Percentiles rank a stretch among this genome's conserved stretches.
Evolutionary conservation across 306 rosid species (phyloP).

Genomic region (Trichosanthes cucumerina): DNA sequence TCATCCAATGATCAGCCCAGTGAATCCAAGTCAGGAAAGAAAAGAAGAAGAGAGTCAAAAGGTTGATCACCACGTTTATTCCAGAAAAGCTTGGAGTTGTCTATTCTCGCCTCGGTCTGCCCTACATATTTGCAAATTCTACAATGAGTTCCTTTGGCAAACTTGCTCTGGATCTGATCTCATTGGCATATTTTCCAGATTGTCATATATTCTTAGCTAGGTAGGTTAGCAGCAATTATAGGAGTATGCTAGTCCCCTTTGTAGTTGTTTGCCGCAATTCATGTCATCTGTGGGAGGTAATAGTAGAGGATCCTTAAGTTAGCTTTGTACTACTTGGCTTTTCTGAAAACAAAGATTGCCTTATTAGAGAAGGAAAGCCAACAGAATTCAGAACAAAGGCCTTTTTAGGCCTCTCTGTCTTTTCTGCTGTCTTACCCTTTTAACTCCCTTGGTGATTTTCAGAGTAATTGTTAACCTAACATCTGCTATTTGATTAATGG

Average conservation of each 20-base stretch:
- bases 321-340: constrained; percentile 8
- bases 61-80: constrained; percentile 12
- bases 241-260: not conserved
- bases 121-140: constrained; percentile 5
- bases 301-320: constrained; percentile 8
- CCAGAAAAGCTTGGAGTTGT: constrained; percentile 8
- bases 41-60: constrained; percentile 47
- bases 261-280: constrained; percentile 7
- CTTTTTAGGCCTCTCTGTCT: not conserved
- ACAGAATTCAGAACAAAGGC: not conserved
- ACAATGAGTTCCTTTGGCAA: constrained; percentile 1
- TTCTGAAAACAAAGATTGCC: constrained; percentile 1
- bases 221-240: constrained; percentile 9
- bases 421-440: constrained; percentile 2
- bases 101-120: not conserved
- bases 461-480: not conserved
- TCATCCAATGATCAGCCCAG: constrained; percentile 40
- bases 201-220: constrained; percentile 10
- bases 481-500: not conserved
- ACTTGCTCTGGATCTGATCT: not conserved
- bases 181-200: constrained; percentile 5
- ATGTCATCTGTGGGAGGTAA: constrained; percentile 3
- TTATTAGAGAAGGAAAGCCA: not conserved
- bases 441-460: not conserved
- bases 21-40: constrained; percentile 56